Evolutionary conservation across 768 basidiomycete genomes (phyloP).

Genomic region (Hericium rajendrae): DNA sequence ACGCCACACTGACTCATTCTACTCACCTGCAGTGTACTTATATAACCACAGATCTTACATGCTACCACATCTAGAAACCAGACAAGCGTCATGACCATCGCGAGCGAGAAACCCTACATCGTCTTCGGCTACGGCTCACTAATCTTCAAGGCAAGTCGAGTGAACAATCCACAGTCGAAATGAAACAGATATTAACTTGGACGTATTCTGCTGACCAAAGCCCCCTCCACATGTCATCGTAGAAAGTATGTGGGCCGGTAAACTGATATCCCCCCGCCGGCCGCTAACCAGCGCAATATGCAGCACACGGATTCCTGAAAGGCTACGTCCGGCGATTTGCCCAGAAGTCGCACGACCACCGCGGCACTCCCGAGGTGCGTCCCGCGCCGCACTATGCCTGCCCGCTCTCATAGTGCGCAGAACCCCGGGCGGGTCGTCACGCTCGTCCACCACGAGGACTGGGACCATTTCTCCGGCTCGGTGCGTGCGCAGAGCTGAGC

Average conservation of each 20-base stretch:
- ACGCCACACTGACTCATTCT: too few relatives aligned
- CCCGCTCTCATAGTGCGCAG: conserved; percentile 26
- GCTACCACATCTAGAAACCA: neutral
- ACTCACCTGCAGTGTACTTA: too few relatives aligned
- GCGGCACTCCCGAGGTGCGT: conserved; percentile 75
- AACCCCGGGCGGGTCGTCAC: conserved; percentile 87
- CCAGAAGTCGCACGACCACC: conserved; percentile 86
- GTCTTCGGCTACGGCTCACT: conserved; percentile 92
- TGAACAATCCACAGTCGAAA: neutral
- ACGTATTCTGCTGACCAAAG: conserved; percentile 26
- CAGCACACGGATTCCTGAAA: conserved; percentile 78
- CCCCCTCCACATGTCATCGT: conserved; percentile 73
- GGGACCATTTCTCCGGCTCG: conserved; percentile 65
- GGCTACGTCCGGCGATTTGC: conserved; percentile 87
- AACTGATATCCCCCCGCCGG: neutral
- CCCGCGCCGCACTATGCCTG: neutral
- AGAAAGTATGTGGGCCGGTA: conserved; percentile 37
- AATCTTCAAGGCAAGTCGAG: conserved; percentile 68
- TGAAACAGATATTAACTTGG: neutral
- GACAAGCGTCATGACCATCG: neutral
- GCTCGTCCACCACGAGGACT: conserved; percentile 79
- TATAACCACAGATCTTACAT: too few relatives aligned
- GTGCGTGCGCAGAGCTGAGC: conserved; percentile 28
- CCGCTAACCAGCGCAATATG: neutral
- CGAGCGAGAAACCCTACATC: conserved; percentile 34